Evolutionary conservation across 2,329 filamentous ascomycete genomes (phyloP).

Genomic region (Botryotinia narcissicola): DNA sequence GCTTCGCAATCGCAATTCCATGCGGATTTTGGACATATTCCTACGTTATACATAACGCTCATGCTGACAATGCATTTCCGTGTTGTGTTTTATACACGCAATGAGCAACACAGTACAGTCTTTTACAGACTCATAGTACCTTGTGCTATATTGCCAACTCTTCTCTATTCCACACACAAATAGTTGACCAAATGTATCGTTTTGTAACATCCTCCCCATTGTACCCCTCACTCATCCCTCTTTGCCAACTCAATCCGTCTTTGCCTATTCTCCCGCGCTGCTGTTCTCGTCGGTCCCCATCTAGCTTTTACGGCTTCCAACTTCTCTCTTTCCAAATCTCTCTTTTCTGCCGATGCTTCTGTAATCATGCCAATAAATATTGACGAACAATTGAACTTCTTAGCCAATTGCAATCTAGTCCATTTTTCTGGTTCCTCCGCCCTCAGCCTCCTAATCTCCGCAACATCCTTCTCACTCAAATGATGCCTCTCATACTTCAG

Average conservation of each 20-base stretch:
- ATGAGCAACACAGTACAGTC: conserved; percentile 6
- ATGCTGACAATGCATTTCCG: conserved; percentile 3
- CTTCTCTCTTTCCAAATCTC: conserved; percentile 45
- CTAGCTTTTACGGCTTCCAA: conserved; percentile 50
- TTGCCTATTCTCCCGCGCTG: conserved; percentile 54
- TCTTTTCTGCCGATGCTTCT: conserved; percentile 48
- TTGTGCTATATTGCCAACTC: conserved; percentile 1
- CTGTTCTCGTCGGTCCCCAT: conserved; percentile 56
- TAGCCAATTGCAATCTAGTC: conserved; percentile 53
- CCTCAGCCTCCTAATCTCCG: conserved; percentile 58
- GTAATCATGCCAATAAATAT: conserved; percentile 59
- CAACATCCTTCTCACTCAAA: conserved; percentile 54
- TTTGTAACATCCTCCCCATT: neutral
- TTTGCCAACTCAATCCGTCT: conserved; percentile 46
- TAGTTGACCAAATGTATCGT: neutral
- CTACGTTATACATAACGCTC: conserved; percentile 2
- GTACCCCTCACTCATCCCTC: conserved; percentile 30
- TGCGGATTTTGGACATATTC: neutral
- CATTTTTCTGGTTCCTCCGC: conserved; percentile 52
- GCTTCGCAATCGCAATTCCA: neutral
- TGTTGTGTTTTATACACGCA: conserved; percentile 3
- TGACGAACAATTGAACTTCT: conserved; percentile 54
- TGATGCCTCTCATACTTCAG: conserved; percentile 43
- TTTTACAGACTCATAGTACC: neutral
- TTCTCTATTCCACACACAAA: neutral